These are phyloP conservation scores for Heterobasidion irregulare DNA, from an alignment of 1,284 basidiomycete genomes.

Conservation along the genomic window DNA sequence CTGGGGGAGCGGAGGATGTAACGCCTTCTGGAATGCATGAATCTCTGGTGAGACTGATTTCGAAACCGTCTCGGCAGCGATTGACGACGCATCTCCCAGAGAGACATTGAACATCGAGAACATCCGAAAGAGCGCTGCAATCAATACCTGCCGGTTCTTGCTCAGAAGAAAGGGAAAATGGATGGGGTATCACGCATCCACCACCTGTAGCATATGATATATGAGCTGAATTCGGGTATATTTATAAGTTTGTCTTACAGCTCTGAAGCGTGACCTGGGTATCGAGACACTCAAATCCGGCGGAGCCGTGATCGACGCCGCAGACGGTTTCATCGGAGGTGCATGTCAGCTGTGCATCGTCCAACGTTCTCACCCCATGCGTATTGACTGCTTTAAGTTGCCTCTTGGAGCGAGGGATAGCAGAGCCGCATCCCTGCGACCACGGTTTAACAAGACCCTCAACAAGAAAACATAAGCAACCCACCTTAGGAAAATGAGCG, in stretches of 20 bases:
- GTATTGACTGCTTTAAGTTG: neutral
- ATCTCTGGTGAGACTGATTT: neutral
- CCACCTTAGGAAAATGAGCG: conserved; percentile 8
- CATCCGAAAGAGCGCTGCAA: neutral
- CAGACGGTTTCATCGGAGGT: conserved; percentile 9
- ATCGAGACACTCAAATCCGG: conserved; percentile 13
- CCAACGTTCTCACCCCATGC: conserved; percentile 1
- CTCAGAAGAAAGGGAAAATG: neutral
- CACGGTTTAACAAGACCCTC: neutral
- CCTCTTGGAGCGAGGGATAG: conserved; percentile 1
- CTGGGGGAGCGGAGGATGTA: too few species aligned
- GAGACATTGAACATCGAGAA: neutral
- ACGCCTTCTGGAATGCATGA: neutral
- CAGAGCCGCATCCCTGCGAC: conserved; percentile 10
- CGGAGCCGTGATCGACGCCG: conserved; percentile 7
- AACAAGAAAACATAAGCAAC: neutral
- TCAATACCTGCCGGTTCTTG: neutral
- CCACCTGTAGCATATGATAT: neutral
- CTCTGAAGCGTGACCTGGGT: conserved; percentile 13
- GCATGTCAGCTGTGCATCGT: conserved; percentile 8
- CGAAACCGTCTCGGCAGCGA: neutral
- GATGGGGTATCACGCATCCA: conserved; percentile 1
- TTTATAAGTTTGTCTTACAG: conserved; percentile 6
- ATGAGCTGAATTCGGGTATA: neutral
- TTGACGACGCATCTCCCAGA: neutral